Evolutionary conservation across 2,329 filamentous ascomycete genomes (phyloP).

Genomic region (Botrytis elliptica): DNA sequence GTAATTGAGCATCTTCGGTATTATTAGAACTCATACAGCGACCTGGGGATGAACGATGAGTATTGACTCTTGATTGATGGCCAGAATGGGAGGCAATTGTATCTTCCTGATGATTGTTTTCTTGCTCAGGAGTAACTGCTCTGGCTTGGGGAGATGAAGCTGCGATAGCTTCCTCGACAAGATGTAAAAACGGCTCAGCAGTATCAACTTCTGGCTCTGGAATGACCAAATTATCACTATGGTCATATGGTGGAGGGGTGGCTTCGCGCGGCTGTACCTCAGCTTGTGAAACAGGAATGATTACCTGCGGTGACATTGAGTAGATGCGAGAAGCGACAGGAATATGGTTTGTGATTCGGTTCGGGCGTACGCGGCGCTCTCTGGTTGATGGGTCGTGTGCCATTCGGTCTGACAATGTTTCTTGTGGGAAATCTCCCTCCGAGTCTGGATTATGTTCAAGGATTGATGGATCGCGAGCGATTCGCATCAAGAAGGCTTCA

Average conservation of each 20-base stretch:
- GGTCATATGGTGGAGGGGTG: background rate
- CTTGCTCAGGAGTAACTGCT: background rate
- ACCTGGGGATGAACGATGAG: rapidly evolving
- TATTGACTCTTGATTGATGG: background rate
- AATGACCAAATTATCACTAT: background rate
- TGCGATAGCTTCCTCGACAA: background rate
- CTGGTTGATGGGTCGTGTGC: background rate
- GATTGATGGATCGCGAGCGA: background rate
- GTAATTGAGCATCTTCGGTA: background rate
- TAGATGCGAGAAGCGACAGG: background rate
- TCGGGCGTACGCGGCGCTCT: background rate
- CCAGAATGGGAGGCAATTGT: background rate
- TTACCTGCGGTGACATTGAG: background rate
- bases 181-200: background rate
- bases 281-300: background rate
- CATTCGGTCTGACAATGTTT: background rate
- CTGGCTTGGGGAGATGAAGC: background rate
- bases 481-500: background rate
- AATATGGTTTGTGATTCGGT: background rate
- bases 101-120: background rate
- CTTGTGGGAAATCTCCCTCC: background rate
- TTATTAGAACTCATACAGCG: background rate
- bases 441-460: background rate
- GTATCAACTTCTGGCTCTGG: background rate
- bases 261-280: background rate